Evolutionary conservation across 306 rosid genomes (phyloP), one percentile per base, ranked within the genome.

Genomic region (Neltuma alba): DNA sequence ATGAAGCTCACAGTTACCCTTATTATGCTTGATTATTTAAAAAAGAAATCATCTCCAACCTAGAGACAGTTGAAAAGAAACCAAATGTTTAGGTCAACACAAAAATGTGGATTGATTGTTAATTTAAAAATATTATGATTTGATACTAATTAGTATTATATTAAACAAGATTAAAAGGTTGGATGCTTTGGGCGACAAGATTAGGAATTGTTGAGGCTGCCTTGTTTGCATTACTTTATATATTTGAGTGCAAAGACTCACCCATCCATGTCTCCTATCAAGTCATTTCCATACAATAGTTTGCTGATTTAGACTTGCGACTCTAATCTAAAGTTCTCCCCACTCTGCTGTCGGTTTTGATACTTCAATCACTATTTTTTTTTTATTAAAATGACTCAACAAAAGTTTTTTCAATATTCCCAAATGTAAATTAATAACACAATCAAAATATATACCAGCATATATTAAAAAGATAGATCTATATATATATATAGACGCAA

Each of bases 391-490:
- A 14, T 6, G 34, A 28, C n/a, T 60, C 0, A 28, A 5, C 66
- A 27, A 60, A 28, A 60, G 9, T 60, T 60, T 58, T 60, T 30
- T 20, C 23, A 60, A 28, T 60, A 27, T 60, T 28, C 37, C 37
- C 37, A 27, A 60, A 28, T 28, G 48, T 30, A 57, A 74, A 14
- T 20, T 76, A 47, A 5, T 83, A 78, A 47, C 30, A 75, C 82
- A 74, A 69, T 42, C 50, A 67, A 83, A 74, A 23, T 74, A 83
- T 74, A 83, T 81, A 23, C 68, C 31, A 38, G 80, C 85, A 84
- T 85, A 85, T 23, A 12, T 68, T 9, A n/a, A 50, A 68, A 85
- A 77, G 69, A n/a, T 40, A 27, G 4, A 41, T 68, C 14, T 78
- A 76, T 72, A 25, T 54, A 60, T 6, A 16, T n/a, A n/a, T 16